Base-by-base conservation (phyloP, 805 yeast genomes). In the Debaryomyces castellii region DNA sequence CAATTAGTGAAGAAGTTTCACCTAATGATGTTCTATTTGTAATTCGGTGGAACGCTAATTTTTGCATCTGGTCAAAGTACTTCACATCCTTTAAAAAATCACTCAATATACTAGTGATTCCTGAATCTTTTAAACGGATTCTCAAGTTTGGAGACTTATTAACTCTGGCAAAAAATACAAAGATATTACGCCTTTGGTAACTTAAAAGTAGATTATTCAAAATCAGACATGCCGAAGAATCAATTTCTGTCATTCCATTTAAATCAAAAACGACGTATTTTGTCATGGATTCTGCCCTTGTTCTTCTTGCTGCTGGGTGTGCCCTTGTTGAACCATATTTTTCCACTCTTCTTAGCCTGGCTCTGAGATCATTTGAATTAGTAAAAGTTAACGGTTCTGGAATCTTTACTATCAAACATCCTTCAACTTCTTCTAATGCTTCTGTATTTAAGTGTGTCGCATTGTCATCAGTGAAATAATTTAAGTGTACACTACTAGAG, bases 301-400 rank as follows among this genome's bases (percentile, higher is more conserved):
- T 61, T 40, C 71, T 39, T 48, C 63, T 69, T 51, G 56, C 60
- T 1, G 74, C 76, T 0, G 77, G 77, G 47, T 72, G 77, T 0
- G 75, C 73, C 43, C 57, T 63, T 2, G 75, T 63, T 1, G 76
- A 69, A 7, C 77, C 77, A 47, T 66, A 70, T 60, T 68, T 54
- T 46, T 72, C 77, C 10, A 72, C 69, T 34, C 77, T 44, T 47
- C 63, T 66, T 30, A 72, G 59, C 32, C 77, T 52, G 12, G 68
- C 50, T 39, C 67, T 59, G 42, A 72, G 55, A 49, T 72, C 77
- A 48, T 62, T 66, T 23, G 71, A 61, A 46, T 72, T 72, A 12
- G 74, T 67, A 50, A 72, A 72, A 3, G 75, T 69, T 36, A 72
- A 54, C 8, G 76, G 76, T 51, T 72, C 77, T 2, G 76, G 76